These are phyloP conservation scores for Pseudogymnoascus sp. DNA, from an alignment of 2,329 filamentous ascomycete genomes.

Conservation along the genomic window DNA sequence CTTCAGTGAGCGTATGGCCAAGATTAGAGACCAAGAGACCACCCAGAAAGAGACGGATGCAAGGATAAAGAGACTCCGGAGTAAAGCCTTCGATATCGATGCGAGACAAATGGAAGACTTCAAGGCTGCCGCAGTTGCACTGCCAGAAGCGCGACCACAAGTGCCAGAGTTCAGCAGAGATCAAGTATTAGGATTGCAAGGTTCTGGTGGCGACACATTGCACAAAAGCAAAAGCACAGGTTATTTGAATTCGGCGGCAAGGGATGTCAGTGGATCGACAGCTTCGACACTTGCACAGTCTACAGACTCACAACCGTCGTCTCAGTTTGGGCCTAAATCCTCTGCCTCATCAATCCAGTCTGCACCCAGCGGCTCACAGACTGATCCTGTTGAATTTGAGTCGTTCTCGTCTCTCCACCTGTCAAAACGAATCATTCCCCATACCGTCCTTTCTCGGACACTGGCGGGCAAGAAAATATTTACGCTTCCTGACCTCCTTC, in stretches of 20 bases:
- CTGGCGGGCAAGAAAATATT: constrained; percentile 71
- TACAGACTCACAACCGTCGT: constrained; percentile 12
- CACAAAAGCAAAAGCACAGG: constrained; percentile 35
- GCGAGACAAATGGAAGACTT: constrained; percentile 52
- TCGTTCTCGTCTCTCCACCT: constrained; percentile 80
- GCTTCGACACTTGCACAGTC: constrained; percentile 4
- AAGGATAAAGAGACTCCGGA: constrained; percentile 46
- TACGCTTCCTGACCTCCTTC: constrained; percentile 71
- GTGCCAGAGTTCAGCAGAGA: constrained; percentile 54
- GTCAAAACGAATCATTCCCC: constrained; percentile 73
- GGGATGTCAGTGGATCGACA: constrained; percentile 13
- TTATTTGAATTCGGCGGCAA: constrained; percentile 20
- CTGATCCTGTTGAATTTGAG: constrained; percentile 64
- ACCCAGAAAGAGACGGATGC: constrained; percentile 43
- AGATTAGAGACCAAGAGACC: constrained; percentile 52
- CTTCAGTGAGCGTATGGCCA: constrained; percentile 81
- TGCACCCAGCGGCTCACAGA: constrained; percentile 26
- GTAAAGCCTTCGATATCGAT: constrained; percentile 49
- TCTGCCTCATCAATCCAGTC: constrained; percentile 10
- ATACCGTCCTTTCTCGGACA: constrained; percentile 69
- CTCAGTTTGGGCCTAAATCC: constrained; percentile 11
- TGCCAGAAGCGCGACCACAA: constrained; percentile 42
- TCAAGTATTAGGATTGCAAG: constrained; percentile 42
- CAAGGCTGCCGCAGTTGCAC: constrained; percentile 48
- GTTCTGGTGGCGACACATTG: constrained; percentile 26